These are phyloP conservation scores for Fusarium subtropicale DNA, from an alignment of 2,329 filamentous ascomycete genomes.

Conservation along the genomic window DNA sequence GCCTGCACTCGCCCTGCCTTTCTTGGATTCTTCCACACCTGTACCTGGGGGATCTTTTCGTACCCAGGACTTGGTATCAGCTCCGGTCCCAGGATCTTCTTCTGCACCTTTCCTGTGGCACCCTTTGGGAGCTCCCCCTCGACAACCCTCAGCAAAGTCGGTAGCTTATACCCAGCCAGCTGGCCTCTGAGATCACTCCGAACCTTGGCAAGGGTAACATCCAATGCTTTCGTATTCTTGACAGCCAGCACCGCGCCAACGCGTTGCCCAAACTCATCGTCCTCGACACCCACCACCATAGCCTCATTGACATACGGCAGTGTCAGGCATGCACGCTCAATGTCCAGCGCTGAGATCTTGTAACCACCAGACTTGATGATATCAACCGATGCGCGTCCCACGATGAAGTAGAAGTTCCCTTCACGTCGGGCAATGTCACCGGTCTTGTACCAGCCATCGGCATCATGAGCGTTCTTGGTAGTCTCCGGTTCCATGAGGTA, in stretches of 20 bases:
- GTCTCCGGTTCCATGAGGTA: neutral
- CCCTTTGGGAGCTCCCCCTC: neutral
- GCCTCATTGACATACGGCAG: neutral
- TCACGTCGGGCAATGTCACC: neutral
- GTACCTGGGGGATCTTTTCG: neutral
- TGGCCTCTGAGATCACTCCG: neutral
- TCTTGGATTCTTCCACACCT: neutral
- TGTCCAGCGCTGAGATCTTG: neutral
- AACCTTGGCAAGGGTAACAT: neutral
- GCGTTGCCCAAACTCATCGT: neutral
- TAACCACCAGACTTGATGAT: constrained; percentile 2
- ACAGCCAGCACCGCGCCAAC: neutral
- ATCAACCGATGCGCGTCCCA: constrained; percentile 3
- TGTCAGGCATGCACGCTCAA: neutral
- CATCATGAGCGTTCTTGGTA: neutral
- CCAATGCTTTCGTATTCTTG: neutral
- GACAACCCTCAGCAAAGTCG: neutral
- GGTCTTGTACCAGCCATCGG: neutral
- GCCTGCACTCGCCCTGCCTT: neutral
- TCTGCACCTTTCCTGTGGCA: neutral
- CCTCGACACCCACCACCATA: neutral
- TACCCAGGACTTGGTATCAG: neutral
- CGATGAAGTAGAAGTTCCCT: neutral
- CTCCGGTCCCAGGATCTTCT: neutral
- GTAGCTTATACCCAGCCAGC: neutral